Evolutionary conservation across 345 rosid species (phyloP), one percentile per base, ranked within the genome.

Genomic region (Brassica incana): DNA sequence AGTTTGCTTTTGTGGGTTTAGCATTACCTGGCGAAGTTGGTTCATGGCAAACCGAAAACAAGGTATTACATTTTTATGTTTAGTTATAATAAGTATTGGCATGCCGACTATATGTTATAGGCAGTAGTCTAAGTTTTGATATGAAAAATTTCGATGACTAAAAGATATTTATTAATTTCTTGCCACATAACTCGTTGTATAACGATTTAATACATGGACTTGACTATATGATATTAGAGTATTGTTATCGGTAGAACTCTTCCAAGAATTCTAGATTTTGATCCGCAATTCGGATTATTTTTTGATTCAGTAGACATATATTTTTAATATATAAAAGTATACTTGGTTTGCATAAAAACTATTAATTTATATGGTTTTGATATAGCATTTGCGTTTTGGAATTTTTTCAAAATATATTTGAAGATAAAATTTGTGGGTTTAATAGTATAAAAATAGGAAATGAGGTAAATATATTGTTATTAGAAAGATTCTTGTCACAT

Each of bases 31-130:
- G 98, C 65, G 72, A 84, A n/a, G 87, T 45, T 56, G 97, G 98
- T 77, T 91, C 98, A 18, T 95, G 97, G 97, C 96, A 95, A 86
- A 85, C 75, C 27, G 92, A 95, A 27, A 74, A 84, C 71, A 88
- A 91, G 95, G 98, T 91, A 58, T 9, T 16, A 64, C 33, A 56
- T 18, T 20, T 8, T 60, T 3, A 11, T 56, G 3, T 9, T 11
- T 70, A 15, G 30, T 70, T 16, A 16, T 33, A 33, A n/a, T 32
- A 63, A 14, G 5, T 2, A 30, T 30, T 30, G 38, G 10, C 66
- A 29, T 62, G 18, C 38, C 36, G 14, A 10, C 30, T 59, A 59
- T 20, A 20, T 20, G 5, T 12, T 20, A 18, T 20, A 52, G 64
- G 29, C n/a, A 60, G 14, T 60, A 60, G 2, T 23, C 33, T 23